Percentiles rank a stretch among this genome's conserved stretches.
phyloP scores from a whole-genome alignment of 345 rosid species.

The Eucalyptus grandis region DNA sequence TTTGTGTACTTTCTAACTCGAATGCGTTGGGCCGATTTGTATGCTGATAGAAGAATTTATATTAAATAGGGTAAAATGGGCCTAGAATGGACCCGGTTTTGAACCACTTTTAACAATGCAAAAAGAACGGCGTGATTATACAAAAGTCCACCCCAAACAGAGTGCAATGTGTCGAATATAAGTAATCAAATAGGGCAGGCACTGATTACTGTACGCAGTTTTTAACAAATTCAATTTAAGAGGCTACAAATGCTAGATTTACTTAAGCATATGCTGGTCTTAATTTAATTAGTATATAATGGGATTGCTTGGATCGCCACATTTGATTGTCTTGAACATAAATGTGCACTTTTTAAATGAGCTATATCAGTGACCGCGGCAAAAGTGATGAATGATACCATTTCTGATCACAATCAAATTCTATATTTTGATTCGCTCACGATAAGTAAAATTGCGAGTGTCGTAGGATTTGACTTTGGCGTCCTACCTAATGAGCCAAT shows the following conservation, averaged over 20 bases:
- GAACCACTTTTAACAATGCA: background rate
- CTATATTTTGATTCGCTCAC: background rate
- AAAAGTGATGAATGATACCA: background rate
- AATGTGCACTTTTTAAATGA: too few relatives aligned
- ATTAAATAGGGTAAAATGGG: background rate
- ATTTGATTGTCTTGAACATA: background rate
- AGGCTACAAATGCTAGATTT: background rate
- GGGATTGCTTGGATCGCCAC: background rate
- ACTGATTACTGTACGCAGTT: background rate
- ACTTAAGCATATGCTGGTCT: background rate
- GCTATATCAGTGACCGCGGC: background rate
- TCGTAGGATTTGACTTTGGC: conserved; percentile 22
- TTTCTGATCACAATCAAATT: background rate
- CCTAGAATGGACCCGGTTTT: background rate
- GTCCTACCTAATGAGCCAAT: conserved; percentile 1
- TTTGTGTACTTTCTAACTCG: background rate
- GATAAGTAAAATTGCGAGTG: background rate
- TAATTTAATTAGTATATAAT: background rate
- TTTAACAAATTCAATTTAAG: background rate
- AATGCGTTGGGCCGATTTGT: background rate
- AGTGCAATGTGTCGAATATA: background rate
- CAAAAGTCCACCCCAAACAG: background rate
- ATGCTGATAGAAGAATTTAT: background rate
- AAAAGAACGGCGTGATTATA: background rate
- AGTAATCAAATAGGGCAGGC: background rate